phyloP scores from a whole-genome alignment of 2,329 filamentous ascomycete genomes.

The Clarireedia paspali region DNA sequence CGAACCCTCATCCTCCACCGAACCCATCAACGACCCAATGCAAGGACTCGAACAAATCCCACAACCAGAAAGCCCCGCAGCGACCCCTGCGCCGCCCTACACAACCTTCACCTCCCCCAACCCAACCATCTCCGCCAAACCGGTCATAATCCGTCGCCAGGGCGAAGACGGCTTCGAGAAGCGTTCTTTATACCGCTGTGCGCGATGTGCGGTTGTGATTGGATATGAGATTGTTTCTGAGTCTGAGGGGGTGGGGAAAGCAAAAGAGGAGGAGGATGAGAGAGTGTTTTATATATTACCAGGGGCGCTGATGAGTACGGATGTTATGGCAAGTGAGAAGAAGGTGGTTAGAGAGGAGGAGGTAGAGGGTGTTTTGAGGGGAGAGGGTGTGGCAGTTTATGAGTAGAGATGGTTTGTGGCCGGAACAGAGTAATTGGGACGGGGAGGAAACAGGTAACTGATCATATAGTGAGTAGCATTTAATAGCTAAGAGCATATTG shows the following conservation, averaged over 20 bases:
- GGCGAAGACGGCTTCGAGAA: slow-evolving; percentile 61
- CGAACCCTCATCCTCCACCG: neutral
- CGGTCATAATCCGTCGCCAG: neutral
- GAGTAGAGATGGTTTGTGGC: slow-evolving; percentile 24
- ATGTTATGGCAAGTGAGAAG: slow-evolving; percentile 36
- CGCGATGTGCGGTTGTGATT: slow-evolving; percentile 50
- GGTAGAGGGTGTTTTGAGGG: slow-evolving; percentile 24
- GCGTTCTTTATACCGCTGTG: slow-evolving; percentile 49
- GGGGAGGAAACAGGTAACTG: no score
- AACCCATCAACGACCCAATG: no score
- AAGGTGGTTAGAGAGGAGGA: slow-evolving; percentile 27
- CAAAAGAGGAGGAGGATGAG: slow-evolving; percentile 29
- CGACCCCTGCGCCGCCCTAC: slow-evolving; percentile 16
- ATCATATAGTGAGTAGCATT: no score
- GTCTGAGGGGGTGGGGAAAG: slow-evolving; percentile 10
- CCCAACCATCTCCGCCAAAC: neutral
- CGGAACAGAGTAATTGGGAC: no score
- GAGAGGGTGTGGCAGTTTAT: slow-evolving; percentile 24
- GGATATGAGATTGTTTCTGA: slow-evolving; percentile 54
- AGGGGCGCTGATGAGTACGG: slow-evolving; percentile 49
- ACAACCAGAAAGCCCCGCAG: neutral
- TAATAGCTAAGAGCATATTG: no score
- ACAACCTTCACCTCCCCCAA: neutral
- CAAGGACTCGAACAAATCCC: no score
- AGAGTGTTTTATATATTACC: slow-evolving; percentile 52